These are phyloP conservation scores for Macrotyloma uniflorum DNA, from an alignment of 306 rosid genomes.

Conservation along the genomic window DNA sequence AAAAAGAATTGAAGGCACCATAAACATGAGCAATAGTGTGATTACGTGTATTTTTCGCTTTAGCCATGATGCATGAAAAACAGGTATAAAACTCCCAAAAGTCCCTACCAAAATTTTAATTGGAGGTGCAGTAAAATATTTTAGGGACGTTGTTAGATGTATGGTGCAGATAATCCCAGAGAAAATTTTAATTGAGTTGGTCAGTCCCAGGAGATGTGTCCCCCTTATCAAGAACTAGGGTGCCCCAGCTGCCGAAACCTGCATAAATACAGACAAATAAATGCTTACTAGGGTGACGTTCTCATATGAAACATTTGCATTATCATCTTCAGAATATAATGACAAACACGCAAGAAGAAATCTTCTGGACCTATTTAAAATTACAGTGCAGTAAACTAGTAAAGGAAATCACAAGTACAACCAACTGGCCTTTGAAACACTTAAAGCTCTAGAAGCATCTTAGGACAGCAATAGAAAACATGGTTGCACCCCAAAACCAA, in stretches of 20 bases:
- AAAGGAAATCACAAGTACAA: background rate
- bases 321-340: constrained; percentile 29
- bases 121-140: constrained; percentile 19
- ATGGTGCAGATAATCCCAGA: constrained; percentile 28
- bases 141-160: background rate
- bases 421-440: constrained; percentile 22
- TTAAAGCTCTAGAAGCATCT: constrained; percentile 6
- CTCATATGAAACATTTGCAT: constrained; percentile 26
- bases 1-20: background rate
- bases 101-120: constrained; percentile 13
- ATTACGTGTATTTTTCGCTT: background rate
- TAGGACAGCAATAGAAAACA: background rate
- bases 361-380: constrained; percentile 5
- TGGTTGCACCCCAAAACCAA: background rate
- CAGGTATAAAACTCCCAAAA: background rate
- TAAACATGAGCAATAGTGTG: background rate
- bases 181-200: constrained; percentile 23
- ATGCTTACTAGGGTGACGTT: constrained; percentile 23
- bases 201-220: constrained; percentile 32
- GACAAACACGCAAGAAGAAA: constrained; percentile 17
- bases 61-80: background rate
- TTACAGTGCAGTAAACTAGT: background rate
- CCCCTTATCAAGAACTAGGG: constrained; percentile 39
- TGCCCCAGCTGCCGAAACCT: constrained; percentile 40
- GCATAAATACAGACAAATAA: constrained; percentile 35